phyloP scores from a whole-genome alignment of 768 basidiomycete genomes.

The Tylopilus rubrobrunneus region DNA sequence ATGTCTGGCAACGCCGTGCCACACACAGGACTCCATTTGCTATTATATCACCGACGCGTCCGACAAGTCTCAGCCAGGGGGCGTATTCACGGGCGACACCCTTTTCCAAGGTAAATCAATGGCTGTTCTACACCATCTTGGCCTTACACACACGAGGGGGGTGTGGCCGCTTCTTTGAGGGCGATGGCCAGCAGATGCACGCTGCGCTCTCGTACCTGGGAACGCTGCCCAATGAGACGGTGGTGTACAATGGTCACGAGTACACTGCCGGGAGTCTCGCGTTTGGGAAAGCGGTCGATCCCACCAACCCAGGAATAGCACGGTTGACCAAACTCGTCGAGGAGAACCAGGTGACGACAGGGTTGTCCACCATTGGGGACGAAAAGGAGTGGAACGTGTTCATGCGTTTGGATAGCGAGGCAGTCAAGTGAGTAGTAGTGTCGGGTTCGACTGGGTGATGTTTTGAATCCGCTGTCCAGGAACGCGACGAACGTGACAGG shows the following conservation, averaged over 20 bases:
- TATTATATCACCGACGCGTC: constrained; percentile 64
- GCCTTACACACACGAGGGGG: constrained; percentile 47
- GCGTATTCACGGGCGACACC: constrained; percentile 93
- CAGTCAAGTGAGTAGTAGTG: constrained; percentile 53
- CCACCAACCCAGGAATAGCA: constrained; percentile 56
- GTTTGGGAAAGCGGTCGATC: constrained; percentile 65
- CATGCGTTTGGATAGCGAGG: constrained; percentile 68
- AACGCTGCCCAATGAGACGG: constrained; percentile 71
- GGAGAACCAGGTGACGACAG: constrained; percentile 64
- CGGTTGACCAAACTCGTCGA: constrained; percentile 56
- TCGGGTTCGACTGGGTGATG: background rate
- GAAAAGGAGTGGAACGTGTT: constrained; percentile 97
- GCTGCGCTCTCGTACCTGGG: constrained; percentile 63
- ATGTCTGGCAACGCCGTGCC: constrained; percentile 86
- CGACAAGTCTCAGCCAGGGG: constrained; percentile 51
- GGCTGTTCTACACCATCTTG: background rate
- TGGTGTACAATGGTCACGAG: constrained; percentile 89
- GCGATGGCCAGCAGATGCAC: constrained; percentile 77
- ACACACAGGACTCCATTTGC: constrained; percentile 96
- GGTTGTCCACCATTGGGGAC: constrained; percentile 84
- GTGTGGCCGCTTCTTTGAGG: constrained; percentile 95
- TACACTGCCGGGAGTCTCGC: constrained; percentile 74
- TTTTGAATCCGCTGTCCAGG: constrained; percentile 34
- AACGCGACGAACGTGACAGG: constrained; percentile 40
- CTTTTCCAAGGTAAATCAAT: constrained; percentile 54